phyloP scores from a whole-genome alignment of 352 stramenopile genomes.

The Globisporangium alternatum region DNA sequence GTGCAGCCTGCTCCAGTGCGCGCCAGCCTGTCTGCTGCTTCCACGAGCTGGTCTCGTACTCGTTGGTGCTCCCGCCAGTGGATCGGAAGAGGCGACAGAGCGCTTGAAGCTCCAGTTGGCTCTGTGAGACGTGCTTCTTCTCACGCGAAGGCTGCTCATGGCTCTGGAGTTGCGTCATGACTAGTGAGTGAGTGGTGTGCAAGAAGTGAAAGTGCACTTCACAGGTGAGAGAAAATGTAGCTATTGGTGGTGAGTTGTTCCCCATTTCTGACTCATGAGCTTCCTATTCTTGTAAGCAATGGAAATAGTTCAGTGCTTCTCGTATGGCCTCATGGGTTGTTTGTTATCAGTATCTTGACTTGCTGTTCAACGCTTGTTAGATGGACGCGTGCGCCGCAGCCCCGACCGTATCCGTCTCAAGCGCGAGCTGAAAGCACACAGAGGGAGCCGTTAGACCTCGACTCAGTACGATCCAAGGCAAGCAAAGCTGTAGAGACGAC shows the following conservation, averaged over 20 bases:
- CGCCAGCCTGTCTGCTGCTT: slow-evolving; percentile 36
- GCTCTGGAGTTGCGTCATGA: slow-evolving; percentile 11
- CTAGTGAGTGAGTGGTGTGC: too few species aligned
- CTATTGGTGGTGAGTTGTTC: neutral
- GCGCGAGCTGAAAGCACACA: slow-evolving; percentile 7
- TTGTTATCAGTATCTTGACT: neutral
- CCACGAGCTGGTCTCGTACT: slow-evolving; percentile 25
- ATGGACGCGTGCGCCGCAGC: slow-evolving; percentile 6
- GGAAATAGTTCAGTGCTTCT: neutral
- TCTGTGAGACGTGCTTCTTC: slow-evolving; percentile 28
- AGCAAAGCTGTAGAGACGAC: neutral
- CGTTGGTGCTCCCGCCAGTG: slow-evolving; percentile 28
- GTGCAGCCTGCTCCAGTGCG: slow-evolving; percentile 20
- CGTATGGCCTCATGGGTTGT: too few species aligned
- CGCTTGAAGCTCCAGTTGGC: slow-evolving; percentile 44
- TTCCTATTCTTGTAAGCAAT: slow-evolving; percentile 2
- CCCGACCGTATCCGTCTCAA: slow-evolving; percentile 15
- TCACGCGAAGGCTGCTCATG: slow-evolving; percentile 6
- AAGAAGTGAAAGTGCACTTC: neutral
- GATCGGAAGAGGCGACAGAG: slow-evolving; percentile 38
- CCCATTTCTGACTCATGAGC: neutral
- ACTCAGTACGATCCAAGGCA: too few species aligned
- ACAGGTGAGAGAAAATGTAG: neutral
- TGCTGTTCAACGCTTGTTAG: neutral
- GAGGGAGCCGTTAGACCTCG: neutral